phyloP scores from a whole-genome alignment of 176 grass and related monocot genomes.

The Oryza glaberrima region DNA sequence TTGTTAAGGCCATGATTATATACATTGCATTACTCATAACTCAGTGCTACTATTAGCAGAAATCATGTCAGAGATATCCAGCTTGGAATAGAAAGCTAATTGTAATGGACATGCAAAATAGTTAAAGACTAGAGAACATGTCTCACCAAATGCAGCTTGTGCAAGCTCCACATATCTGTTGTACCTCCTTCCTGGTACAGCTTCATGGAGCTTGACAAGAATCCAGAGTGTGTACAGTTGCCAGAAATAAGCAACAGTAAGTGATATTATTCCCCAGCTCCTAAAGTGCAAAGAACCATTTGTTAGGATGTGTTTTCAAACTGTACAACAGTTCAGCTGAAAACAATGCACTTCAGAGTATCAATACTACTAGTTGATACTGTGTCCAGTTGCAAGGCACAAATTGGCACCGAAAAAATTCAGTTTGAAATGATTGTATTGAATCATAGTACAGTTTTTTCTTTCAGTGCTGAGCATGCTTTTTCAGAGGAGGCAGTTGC shows the following conservation, averaged over 20 bases:
- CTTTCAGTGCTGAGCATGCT: background rate
- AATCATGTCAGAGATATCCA: conserved; percentile 15
- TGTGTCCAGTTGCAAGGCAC: background rate
- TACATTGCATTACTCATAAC: conserved; percentile 17
- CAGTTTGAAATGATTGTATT: background rate
- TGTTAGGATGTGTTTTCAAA: conserved; percentile 2
- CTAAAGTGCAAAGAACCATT: conserved; percentile 52
- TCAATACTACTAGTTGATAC: background rate
- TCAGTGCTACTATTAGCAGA: background rate
- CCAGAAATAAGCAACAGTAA: conserved; percentile 92
- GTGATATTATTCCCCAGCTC: conserved; percentile 96
- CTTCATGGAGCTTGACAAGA: conserved; percentile 97
- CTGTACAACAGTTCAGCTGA: background rate
- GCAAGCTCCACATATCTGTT: conserved; percentile 98
- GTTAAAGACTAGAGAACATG: conserved; percentile 13
- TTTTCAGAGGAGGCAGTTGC: background rate
- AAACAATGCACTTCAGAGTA: conserved; percentile 2
- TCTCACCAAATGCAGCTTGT: conserved; percentile 95
- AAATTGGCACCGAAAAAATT: background rate
- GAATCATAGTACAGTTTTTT: background rate
- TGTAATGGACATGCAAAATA: conserved; percentile 36
- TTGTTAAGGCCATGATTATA: background rate
- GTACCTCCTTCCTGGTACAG: conserved; percentile 90
- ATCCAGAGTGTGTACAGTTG: conserved; percentile 97
- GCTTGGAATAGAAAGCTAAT: background rate